Evolutionary conservation across 169 alveolate species (phyloP), one percentile per base, ranked within the genome.

Genomic region (Plasmodium relictum): DNA sequence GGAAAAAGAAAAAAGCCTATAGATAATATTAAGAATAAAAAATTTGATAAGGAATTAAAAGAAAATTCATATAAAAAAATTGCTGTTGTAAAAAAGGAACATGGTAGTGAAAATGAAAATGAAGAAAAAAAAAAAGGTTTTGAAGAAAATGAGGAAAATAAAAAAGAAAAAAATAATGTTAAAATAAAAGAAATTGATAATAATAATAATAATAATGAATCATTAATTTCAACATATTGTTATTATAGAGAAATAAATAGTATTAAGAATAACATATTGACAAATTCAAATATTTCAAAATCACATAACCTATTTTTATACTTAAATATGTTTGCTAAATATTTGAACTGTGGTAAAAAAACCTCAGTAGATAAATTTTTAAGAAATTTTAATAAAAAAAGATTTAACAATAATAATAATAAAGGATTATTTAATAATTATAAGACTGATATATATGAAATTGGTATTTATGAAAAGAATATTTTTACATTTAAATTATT

Each of bases 401-500:
- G 80, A 70, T 37, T 70, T 37, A 18, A 70, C 41, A 70, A 41
- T 37, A 70, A 8, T 6, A 42, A 70, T 37, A 70, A 42, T 7
- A 70, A 41, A 20, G 61, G 80, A n/a, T 6, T 70, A 56, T 26
- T 26, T 0, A 70, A 42, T 14, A 70, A 70, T 70, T 42, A 22
- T 14, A 70, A 70, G 31, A 39, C 6, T 39, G 80, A 70, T 52
- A 52, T 52, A 12, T 52, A 52, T 52, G 39, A 44, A 44, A 31
- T 73, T 2, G 72, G 52, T 31, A 73, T 73, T 22, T 62, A 52
- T 14, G 26, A 16, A 6, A 48, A 44, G 12, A 59, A 59, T 0
- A 22, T 73, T 0, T 18, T 73, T 10, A 50, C 87, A 20, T 54
- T 73, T 24, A 54, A 52, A 52, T 73, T 73, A 62, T 0, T 73